Evolutionary conservation across 805 yeast genomes (phyloP), one percentile per base, ranked within the genome.

Genomic region (Alloascoidea africana): DNA sequence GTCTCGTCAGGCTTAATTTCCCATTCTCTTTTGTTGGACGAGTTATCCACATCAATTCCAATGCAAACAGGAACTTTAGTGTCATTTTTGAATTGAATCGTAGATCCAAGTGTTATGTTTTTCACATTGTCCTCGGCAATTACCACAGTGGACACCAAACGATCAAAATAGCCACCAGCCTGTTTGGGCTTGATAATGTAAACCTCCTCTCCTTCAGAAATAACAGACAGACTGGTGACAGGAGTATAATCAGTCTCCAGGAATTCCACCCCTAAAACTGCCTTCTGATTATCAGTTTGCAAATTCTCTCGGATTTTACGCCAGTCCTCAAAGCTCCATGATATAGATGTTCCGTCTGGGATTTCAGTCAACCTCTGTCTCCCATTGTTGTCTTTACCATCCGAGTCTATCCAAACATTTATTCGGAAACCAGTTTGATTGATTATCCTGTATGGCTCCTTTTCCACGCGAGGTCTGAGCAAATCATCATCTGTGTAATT

Each of bases 251-350:
- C 59, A 0, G 82, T 66, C 32, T 63, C 75, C 2, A 69, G 34
- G 13, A 42, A 54, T 34, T 65, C 63, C n/a, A 87, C 63, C 0
- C 81, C 85, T 18, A 89, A 56, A 3, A 66, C 59, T 35, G 74
- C 76, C n/a, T 63, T 64, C 14, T 68, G 70, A 33, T 67, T 72
- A 39, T 79, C 79, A 3, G 79, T 70, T 42, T 72, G 76, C 39
- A 87, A 59, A 39, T 75, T 73, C 50, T 89, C 95, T 55, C 98
- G 76, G 16, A 86, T 70, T 18, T 67, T 66, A 43, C 83, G 66
- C 96, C 97, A 91, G 51, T 89, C 96, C 49, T 87, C 94, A 60
- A 93, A 93, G 32, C 86, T 76, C 96, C 97, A 91, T 1, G 83
- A 79, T 3, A 71, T 52, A 3, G 56, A 54, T 3, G 69, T 72